Percentiles rank a stretch among this genome's conserved stretches.
Evolutionary conservation across 2,329 filamentous ascomycete species (phyloP).

Genomic region (Cryphonectria nitschkei): DNA sequence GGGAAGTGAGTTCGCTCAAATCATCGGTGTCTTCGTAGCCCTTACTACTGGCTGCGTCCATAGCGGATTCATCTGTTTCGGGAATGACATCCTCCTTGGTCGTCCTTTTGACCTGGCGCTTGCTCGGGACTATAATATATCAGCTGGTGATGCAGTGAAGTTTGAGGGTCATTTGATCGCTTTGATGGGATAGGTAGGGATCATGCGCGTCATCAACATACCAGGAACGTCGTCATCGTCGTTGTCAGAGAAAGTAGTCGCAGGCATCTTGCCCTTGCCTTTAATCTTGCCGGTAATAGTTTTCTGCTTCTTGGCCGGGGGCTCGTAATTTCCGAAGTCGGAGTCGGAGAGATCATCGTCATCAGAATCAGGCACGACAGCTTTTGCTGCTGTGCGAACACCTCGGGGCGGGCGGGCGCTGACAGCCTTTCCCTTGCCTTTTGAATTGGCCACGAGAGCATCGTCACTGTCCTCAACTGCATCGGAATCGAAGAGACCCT

Average conservation of each 20-base stretch:
- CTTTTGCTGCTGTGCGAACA: constrained; percentile 13
- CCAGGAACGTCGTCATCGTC: constrained; percentile 12
- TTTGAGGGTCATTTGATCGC: background rate
- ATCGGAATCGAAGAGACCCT: constrained; percentile 34
- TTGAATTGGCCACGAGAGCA: constrained; percentile 12
- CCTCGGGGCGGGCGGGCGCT: constrained; percentile 1
- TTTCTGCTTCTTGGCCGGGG: constrained; percentile 26
- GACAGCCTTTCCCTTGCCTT: constrained; percentile 29
- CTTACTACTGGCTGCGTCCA: constrained; percentile 16
- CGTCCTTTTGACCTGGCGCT: background rate
- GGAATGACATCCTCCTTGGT: constrained; percentile 4
- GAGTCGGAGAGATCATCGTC: constrained; percentile 34
- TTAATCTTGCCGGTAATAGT: constrained; percentile 14
- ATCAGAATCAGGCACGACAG: constrained; percentile 19
- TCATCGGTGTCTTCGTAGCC: constrained; percentile 14
- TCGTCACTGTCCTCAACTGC: constrained; percentile 20
- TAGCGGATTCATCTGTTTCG: background rate
- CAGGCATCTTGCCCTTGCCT: constrained; percentile 13
- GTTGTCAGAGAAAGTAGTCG: constrained; percentile 2
- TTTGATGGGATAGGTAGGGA: background rate
- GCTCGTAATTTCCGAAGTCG: constrained; percentile 16
- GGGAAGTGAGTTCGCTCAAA: background rate
- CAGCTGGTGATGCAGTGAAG: background rate
- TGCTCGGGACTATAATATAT: constrained; percentile 7
- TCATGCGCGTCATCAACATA: constrained; percentile 5